These are phyloP conservation scores for Rhodotorula sp. DNA, from an alignment of 1,284 basidiomycete genomes.

Conservation along the genomic window DNA sequence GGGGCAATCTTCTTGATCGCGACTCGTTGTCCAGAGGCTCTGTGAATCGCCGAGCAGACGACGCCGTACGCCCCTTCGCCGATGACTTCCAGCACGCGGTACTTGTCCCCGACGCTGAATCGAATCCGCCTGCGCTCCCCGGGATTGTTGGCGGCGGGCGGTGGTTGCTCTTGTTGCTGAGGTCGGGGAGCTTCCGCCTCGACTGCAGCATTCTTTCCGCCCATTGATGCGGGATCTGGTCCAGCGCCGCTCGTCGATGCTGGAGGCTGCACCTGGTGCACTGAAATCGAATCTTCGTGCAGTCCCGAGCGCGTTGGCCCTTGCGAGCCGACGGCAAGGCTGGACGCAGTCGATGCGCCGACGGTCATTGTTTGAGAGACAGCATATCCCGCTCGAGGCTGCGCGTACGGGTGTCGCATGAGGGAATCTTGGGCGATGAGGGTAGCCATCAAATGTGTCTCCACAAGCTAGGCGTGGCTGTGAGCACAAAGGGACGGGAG, in stretches of 20 bases:
- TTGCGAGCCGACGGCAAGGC: not conserved
- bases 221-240: not conserved
- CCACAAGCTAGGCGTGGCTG: too few relatives aligned
- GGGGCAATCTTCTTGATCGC: slow-evolving; percentile 68
- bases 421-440: too few relatives aligned
- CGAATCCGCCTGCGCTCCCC: slow-evolving; percentile 36
- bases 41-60: slow-evolving; percentile 51
- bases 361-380: too few relatives aligned
- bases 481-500: too few relatives aligned
- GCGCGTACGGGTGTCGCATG: too few relatives aligned
- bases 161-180: not conserved
- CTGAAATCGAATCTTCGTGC: not conserved
- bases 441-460: too few relatives aligned
- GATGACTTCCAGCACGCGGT: slow-evolving; percentile 48
- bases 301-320: not conserved
- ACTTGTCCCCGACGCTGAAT: slow-evolving; percentile 42
- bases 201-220: too few relatives aligned
- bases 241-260: not conserved
- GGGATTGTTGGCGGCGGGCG: not conserved
- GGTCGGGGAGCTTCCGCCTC: not conserved
- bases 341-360: too few relatives aligned
- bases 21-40: slow-evolving; percentile 49
- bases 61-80: slow-evolving; percentile 54
- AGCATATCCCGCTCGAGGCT: too few relatives aligned
- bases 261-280: not conserved